Evolutionary conservation across 2,329 filamentous ascomycete genomes (phyloP), one percentile per base, ranked within the genome.

Genomic region (Clarireedia monteithiana): DNA sequence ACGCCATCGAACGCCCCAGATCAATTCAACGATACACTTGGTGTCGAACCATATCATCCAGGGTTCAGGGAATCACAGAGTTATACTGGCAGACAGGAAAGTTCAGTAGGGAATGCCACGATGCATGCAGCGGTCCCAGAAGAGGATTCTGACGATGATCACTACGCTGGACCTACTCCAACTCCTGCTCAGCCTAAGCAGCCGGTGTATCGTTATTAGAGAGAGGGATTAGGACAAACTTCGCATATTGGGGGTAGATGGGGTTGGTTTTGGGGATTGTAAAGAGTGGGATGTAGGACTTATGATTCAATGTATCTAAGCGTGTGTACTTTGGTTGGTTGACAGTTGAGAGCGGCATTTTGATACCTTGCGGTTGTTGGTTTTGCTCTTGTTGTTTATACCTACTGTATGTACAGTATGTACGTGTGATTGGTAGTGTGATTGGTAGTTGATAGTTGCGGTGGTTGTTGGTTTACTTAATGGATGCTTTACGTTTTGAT

Each of bases 11-110:
- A 20, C 27, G 47, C 58, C 0, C 63, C 62, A 17, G 61, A 62
- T 6, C 63, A 67, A 45, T 69, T 68, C 45, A 63, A 67, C 40
- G 67, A 68, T 34, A 53, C 55, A 9, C 44, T 66, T 14, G 67
- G 63, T 15, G 59, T 67, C 39, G 67, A 70, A 51, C 68, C 68
- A n/a, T 70, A 69, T 50, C 67, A 70, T 53, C 68, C 68, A 6
- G 67, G 66, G 5, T 70, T 69, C 30, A 58, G 59, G 40, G 60
- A 64, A 38, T 66, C 63, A 7, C 58, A 60, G 47, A 66, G 64
- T 46, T 65, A 64, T 55, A 48, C 59, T 6, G 63, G 58, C 9
- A 62, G 65, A 55, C 64, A 68, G 26, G 62, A 67, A 40, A 65
- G 63, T 52, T 54, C 59, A 3, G 49, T 58, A 6, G 60, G 53